Evolutionary conservation across 169 alveolate species (phyloP).

Genomic region (Sarcocystis neurona): DNA sequence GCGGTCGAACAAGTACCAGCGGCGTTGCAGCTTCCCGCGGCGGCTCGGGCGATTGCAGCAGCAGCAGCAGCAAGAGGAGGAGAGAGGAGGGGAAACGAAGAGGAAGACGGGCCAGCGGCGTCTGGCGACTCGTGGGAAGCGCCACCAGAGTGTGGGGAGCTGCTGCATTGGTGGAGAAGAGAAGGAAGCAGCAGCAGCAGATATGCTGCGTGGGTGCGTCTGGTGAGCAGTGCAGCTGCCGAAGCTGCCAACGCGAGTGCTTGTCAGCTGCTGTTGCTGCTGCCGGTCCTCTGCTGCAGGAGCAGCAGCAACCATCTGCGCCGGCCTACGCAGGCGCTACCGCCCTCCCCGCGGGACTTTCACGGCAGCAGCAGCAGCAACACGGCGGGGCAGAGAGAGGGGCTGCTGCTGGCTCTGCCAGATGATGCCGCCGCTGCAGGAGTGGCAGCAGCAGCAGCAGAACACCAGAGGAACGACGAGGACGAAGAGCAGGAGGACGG

Average conservation of each 20-base stretch:
- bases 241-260: background rate
- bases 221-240: conserved; percentile 18
- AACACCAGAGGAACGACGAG: background rate
- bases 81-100: no score
- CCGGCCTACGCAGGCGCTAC: no score
- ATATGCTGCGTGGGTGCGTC: conserved; percentile 21
- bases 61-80: no score
- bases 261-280: background rate
- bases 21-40: no score
- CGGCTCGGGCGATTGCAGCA: no score
- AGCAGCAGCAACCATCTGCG: background rate
- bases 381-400: no score
- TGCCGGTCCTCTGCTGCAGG: conserved; percentile 2
- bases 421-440: background rate
- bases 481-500: background rate
- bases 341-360: background rate
- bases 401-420: background rate
- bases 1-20: no score
- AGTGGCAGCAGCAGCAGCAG: background rate
- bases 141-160: no score
- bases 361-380: background rate
- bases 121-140: no score
- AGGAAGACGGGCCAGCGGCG: no score
- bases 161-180: no score
- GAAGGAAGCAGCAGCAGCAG: no score